These are phyloP conservation scores for Eudorina sp. DNA, from an alignment of 139 green algal species.

Conservation along the genomic window DNA sequence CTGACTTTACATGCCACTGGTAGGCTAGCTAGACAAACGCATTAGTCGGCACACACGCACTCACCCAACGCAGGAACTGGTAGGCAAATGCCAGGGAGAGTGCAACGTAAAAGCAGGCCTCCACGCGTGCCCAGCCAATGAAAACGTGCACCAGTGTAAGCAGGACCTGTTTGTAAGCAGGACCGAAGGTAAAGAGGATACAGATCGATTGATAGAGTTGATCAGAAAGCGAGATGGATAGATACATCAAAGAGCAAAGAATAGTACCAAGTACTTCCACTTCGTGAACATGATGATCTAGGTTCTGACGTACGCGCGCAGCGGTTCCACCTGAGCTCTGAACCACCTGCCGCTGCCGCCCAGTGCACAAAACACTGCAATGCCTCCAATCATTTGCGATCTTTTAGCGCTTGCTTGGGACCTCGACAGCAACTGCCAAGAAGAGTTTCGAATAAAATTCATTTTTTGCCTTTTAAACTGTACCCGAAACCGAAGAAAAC, in stretches of 20 bases:
- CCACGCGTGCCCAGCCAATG: conserved; percentile 10
- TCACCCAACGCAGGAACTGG: conserved; percentile 29
- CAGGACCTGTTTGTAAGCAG: conserved; percentile 7
- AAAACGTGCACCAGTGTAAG: conserved; percentile 30
- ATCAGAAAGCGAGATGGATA: not conserved
- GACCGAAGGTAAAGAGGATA: not conserved
- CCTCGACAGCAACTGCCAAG: too few species aligned
- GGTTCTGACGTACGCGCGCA: not conserved
- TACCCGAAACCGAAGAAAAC: too few species aligned
- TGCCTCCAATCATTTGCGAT: too few species aligned
- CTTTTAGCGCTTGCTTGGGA: too few species aligned
- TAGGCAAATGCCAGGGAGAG: conserved; percentile 2
- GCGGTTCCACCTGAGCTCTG: not conserved
- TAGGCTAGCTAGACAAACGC: not conserved
- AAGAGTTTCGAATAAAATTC: too few species aligned
- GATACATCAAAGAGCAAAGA: not conserved
- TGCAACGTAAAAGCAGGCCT: not conserved
- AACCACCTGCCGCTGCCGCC: too few species aligned
- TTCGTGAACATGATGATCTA: not conserved
- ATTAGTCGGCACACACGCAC: not conserved
- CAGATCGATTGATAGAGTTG: not conserved
- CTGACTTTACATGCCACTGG: not conserved
- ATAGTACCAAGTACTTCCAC: not conserved
- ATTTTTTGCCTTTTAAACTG: too few species aligned
- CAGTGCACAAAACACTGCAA: too few species aligned